Base-by-base conservation (phyloP, 352 stramenopile species). In the Pythium monospermum region DNA sequence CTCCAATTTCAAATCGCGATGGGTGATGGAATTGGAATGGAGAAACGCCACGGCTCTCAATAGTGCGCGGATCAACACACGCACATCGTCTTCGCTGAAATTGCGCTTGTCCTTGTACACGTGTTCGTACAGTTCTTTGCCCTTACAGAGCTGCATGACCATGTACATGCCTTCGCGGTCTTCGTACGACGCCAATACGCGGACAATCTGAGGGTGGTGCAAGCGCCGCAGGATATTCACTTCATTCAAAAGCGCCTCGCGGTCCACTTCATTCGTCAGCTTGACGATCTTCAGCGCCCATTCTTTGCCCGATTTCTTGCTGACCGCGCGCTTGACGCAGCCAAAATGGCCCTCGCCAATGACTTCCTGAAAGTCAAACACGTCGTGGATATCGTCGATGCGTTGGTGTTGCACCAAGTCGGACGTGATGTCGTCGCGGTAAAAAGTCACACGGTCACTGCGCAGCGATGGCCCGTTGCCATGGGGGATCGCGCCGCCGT, bases 161-260 rank as follows among this genome's bases (percentile, higher is more conserved):
- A 93, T 90, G 69, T 93, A 93, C 73, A 93, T 87, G 53, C 80
- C 70, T 49, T 87, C 58, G 41, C 67, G 68, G 59, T 91, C 80
- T 51, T 91, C 81, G 49, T 88, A 91, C 30, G 76, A 90, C 21
- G 68, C 71, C 30, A 87, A 78, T 40, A 91, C 73, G 33, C 76
- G 78, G 43, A 91, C 81, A 30, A 91, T 90, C 48, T 91, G 76
- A 38, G 81, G 81, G 54, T 91, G 81, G 47, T 90, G 81, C 35
- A 91, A 69, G 12, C 81, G 58, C 41, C 87, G 86, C 7, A 91
- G 40, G 37, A 91, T 88, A 59, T 75, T 76, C 42, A 90, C 79
- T 54, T 91, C 81, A 39, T 90, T 90, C 10, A 73, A 71, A 10
- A 91, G 59, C 28, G 78, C 73, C 51, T 87, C 78, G 44, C 81